Evolutionary conservation across 2,329 filamentous ascomycete genomes (phyloP).

Genomic region (Colletotrichum sidae): DNA sequence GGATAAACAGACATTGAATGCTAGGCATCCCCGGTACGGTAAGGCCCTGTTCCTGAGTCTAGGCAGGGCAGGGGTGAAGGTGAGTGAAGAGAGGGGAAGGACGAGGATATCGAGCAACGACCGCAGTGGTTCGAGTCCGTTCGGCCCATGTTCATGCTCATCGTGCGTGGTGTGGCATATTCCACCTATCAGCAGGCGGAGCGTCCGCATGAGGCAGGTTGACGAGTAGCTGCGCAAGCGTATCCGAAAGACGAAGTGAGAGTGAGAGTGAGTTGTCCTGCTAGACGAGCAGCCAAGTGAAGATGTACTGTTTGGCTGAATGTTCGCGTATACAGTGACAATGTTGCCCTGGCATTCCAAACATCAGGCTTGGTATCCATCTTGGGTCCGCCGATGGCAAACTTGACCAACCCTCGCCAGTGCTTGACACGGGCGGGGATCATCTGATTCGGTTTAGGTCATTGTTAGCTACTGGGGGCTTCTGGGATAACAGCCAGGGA

Average conservation of each 20-base stretch:
- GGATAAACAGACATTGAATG: conserved; percentile 9
- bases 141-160: conserved; percentile 22
- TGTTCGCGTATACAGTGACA: not conserved
- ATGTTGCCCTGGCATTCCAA: conserved; percentile 10
- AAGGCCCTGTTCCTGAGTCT: conserved; percentile 35
- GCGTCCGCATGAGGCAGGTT: conserved; percentile 46
- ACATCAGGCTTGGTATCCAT: not conserved
- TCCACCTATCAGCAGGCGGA: conserved; percentile 44
- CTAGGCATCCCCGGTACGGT: conserved; percentile 29
- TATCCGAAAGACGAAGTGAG: conserved; percentile 18
- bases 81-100: conserved; percentile 5
- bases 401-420: not conserved
- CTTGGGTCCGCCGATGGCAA: not conserved
- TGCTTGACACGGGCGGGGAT: conserved; percentile 20
- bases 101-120: conserved; percentile 16
- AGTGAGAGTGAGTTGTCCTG: not conserved
- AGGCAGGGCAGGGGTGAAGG: conserved; percentile 31
- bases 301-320: conserved; percentile 19
- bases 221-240: conserved; percentile 17
- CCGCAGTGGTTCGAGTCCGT: conserved; percentile 20
- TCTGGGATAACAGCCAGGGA: not conserved
- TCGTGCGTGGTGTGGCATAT: conserved; percentile 30
- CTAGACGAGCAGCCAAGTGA: not conserved
- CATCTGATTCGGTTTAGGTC: conserved; percentile 27
- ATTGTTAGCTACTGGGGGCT: conserved; percentile 6